Evolutionary conservation across 306 rosid genomes (phyloP), one percentile per base, ranked within the genome.

Genomic region (Macrotyloma uniflorum): DNA sequence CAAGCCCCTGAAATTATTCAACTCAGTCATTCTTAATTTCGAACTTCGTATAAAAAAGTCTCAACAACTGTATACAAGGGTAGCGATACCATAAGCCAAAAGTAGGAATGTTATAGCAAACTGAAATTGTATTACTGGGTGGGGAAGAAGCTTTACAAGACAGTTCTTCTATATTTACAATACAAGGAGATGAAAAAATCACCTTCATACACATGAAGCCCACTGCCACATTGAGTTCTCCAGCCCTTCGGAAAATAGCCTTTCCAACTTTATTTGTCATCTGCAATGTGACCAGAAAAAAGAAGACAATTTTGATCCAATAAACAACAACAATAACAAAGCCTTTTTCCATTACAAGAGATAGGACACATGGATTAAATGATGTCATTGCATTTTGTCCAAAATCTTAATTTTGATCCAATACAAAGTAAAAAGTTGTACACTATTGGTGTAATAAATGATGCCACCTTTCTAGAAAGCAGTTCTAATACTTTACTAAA

Each of bases 121-220:
- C 47, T 28, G 36, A 57, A 71, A 13, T 36, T 58, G 43, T 57
- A 63, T 38, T 35, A 24, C 4, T 43, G 3, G 8, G 6, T 14
- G 19, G 47, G 61, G 23, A 12, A 61, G 32, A 69, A 50, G 14
- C 13, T 57, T 38, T 47, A 68, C 30, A 70, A 74, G 40, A 79
- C 15, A 70, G 59, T 69, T 79, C 3, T 43, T 50, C 23, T 24
- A 26, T 10, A 36, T 47, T 49, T 64, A 20, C 33, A 12, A 36
- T n/a, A 58, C 22, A 24, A 36, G 73, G 66, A 62, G 43, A 47
- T 55, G 3, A 38, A 15, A n/a, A 51, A 28, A 36, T 33, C 70
- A 94, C 97, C 96, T 91, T 90, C 97, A 88, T 90, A 86, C 96
- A 91, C 94, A 94, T 81, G 85, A 94, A 90, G 71, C 96, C 90